A percentile compares a stretch with the other conserved stretches of the same genome.
Evolutionary conservation across 163 green algal genomes (phyloP).

Genomic region (Picocystis sp.): DNA sequence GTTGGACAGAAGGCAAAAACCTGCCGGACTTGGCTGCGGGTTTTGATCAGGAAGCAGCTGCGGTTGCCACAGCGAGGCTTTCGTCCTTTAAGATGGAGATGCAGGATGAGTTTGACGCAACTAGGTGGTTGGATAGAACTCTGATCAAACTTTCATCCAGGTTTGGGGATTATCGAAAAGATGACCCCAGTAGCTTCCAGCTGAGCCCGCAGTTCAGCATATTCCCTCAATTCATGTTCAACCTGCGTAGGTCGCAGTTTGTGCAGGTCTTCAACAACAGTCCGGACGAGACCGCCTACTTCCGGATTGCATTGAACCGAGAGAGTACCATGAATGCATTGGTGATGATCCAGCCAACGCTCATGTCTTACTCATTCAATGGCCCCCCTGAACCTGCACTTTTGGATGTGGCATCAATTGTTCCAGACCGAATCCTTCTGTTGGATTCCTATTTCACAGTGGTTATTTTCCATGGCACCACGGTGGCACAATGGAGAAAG

Average conservation of each 20-base stretch:
- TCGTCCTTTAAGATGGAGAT: constrained; percentile 67
- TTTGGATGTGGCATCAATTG: constrained; percentile 86
- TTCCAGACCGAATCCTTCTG: constrained; percentile 80
- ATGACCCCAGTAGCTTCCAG: constrained; percentile 77
- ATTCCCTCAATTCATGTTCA: constrained; percentile 99
- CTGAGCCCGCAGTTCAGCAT: constrained; percentile 69
- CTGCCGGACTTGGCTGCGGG: constrained; percentile 41
- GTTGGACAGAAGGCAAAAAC: constrained; percentile 52
- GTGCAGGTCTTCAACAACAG: constrained; percentile 79
- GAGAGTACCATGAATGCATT: constrained; percentile 42
- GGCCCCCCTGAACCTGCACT: constrained; percentile 63
- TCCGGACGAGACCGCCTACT: constrained; percentile 94
- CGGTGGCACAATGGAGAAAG: constrained; percentile 88
- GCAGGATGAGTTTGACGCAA: constrained; percentile 91
- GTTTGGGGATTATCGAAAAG: constrained; percentile 83
- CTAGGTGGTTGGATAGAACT: constrained; percentile 83
- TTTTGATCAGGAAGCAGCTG: constrained; percentile 93
- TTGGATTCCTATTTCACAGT: constrained; percentile 92
- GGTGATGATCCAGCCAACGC: constrained; percentile 78
- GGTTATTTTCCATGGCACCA: constrained; percentile 87
- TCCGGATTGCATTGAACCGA: constrained; percentile 67
- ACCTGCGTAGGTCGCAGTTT: constrained; percentile 60
- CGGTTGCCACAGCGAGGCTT: constrained; percentile 67
- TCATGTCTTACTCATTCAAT: constrained; percentile 72
- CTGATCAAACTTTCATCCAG: constrained; percentile 66